Percentiles rank a stretch among this genome's conserved stretches.
phyloP scores from a whole-genome alignment of 768 basidiomycete species.

The Tricholoma furcatifolium region DNA sequence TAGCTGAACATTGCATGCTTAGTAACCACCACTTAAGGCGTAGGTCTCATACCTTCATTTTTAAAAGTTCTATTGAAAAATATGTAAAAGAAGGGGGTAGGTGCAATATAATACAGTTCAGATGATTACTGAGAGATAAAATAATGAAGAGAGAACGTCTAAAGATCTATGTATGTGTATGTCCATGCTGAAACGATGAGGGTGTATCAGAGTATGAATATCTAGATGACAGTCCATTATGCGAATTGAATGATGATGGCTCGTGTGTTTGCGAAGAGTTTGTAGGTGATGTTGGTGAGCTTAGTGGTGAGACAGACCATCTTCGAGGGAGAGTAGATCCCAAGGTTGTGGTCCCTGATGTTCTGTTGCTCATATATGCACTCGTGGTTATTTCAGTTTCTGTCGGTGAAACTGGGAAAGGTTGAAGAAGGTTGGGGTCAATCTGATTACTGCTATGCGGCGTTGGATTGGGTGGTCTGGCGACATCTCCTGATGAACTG shows the following conservation, averaged over 20 bases:
- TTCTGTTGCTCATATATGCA: conserved; percentile 27
- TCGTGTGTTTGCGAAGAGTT: conserved; percentile 16
- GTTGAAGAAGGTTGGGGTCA: conserved; percentile 39
- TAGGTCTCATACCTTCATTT: too few species aligned
- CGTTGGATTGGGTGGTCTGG: conserved; percentile 51
- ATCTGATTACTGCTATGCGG: conserved; percentile 43
- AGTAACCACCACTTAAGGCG: too few species aligned
- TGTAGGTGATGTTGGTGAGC: conserved; percentile 18
- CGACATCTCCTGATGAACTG: conserved; percentile 16
- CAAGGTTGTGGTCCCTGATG: conserved; percentile 36
- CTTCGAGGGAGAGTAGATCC: conserved; percentile 37
- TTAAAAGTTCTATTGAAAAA: too few species aligned
- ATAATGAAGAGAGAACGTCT: conserved; percentile 2
- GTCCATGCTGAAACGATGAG: conserved; percentile 1
- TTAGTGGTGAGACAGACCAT: conserved; percentile 33
- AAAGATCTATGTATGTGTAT: conserved; percentile 6
- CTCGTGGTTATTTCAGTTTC: conserved; percentile 31
- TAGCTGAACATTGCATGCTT: too few species aligned
- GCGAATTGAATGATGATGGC: conserved; percentile 10
- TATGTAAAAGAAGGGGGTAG: background rate
- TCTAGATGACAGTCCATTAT: background rate
- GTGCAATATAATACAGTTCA: background rate
- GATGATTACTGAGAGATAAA: conserved; percentile 7
- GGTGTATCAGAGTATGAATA: conserved; percentile 6
- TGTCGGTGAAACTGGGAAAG: conserved; percentile 47